Base-by-base conservation (phyloP, 1,284 basidiomycete species). In the Ganoderma lingzhi region DNA sequence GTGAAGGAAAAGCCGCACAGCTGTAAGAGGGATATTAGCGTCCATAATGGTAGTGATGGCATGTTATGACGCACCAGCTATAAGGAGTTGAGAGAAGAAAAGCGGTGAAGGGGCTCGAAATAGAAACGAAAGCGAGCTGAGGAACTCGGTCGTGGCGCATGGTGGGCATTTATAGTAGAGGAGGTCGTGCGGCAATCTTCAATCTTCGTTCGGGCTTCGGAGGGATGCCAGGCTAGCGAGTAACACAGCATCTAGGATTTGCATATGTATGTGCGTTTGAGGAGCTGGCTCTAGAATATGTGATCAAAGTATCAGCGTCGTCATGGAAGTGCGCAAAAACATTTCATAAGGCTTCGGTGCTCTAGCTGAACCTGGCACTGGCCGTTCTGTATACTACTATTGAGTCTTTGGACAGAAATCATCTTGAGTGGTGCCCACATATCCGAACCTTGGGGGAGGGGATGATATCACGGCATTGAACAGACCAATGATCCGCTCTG, bases 1-100 rank as follows among this genome's bases (percentile, higher is more conserved):
- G 59, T 60, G 41, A 41, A 60, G 41, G 35, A 60, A 42, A 60
- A 60, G 59, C 59, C 59, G 59, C 59, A 42, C 59, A 60, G 59
- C 59, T 60, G 59, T 23, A 15, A 14, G 10, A 35, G 19, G 14
- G 23, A 32, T 6, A 30, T 56, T 35, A 60, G 41, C 14, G 5
- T 60, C n/a, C 30, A 59, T 28, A 5, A 28, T 12, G 23, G 53
- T 8, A 35, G 8, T 12, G 30, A 56, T 12, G 14, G 17, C 3
- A 35, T 9, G 32, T 35, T 15, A 6, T n/a, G 19, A 15, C 59
- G 35, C 15, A 60, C 59, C 59, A 60, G 59, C 59, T 42, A 8
- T 39, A 60, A 39, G 59, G 41, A 60, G 59, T 60, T 39, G 6
- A 23, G 32, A 60, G 37, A 60, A 42, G 6, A 39, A 42, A 60